Evolutionary conservation across 148 eudicot genomes (phyloP).

Genomic region (Persicaria maculosa): DNA sequence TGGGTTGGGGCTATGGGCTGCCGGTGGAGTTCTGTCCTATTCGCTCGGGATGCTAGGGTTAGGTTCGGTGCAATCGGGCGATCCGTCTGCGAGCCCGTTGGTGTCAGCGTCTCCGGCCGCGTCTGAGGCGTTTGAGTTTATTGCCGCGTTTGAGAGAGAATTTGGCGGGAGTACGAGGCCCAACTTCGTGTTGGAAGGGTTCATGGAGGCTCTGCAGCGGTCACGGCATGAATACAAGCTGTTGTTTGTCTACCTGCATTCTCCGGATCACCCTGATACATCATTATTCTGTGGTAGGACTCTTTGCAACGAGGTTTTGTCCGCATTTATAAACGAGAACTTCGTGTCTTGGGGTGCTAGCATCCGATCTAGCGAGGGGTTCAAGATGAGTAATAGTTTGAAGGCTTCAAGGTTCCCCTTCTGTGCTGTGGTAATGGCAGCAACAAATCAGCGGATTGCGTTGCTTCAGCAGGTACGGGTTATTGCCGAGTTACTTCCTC

Average conservation of each 20-base stretch:
- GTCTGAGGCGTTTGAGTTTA: constrained; percentile 54
- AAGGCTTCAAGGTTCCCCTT: constrained; percentile 89
- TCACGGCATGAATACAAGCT: constrained; percentile 64
- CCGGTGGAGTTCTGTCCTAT: constrained; percentile 69
- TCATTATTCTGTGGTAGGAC: constrained; percentile 55
- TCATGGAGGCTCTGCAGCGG: constrained; percentile 88
- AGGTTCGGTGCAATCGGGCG: constrained; percentile 24
- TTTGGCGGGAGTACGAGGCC: constrained; percentile 43
- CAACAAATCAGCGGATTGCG: constrained; percentile 88
- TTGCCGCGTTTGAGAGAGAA: constrained; percentile 54
- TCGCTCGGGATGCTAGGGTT: constrained; percentile 51
- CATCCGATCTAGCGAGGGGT: constrained; percentile 77
- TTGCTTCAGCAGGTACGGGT: constrained; percentile 73
- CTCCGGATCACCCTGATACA: constrained; percentile 83
- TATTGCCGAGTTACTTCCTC: not conserved
- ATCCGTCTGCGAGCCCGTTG: constrained; percentile 27
- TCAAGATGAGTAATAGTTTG: constrained; percentile 97
- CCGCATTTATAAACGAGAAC: constrained; percentile 69
- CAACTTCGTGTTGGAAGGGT: constrained; percentile 57
- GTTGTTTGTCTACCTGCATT: constrained; percentile 75
- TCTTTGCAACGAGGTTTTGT: constrained; percentile 40
- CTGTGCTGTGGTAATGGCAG: constrained; percentile 95
- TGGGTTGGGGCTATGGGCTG: constrained; percentile 83
- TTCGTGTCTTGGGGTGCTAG: constrained; percentile 82
- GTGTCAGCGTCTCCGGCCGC: constrained; percentile 39